Evolutionary conservation across 2,329 filamentous ascomycete genomes (phyloP).

Genomic region (Claviceps capensis): DNA sequence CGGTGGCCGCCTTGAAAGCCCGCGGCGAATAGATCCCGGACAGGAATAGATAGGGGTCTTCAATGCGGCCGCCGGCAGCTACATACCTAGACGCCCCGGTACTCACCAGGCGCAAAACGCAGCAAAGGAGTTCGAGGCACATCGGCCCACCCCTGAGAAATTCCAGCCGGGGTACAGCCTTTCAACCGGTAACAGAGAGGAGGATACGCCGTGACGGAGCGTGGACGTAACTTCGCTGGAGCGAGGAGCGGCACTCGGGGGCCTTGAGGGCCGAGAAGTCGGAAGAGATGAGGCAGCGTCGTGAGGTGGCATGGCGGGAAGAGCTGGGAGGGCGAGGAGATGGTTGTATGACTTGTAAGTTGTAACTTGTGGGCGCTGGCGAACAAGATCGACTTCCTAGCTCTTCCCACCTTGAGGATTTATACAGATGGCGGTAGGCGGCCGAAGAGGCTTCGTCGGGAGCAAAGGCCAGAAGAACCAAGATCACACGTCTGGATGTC

Average conservation of each 20-base stretch:
- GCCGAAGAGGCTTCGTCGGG: conserved; percentile 31
- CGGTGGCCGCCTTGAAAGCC: too few relatives aligned
- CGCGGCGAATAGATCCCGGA: too few relatives aligned
- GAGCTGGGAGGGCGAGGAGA: conserved; percentile 50
- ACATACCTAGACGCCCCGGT: too few relatives aligned
- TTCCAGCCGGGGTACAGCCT: too few relatives aligned
- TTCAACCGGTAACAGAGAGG: too few relatives aligned
- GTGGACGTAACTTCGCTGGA: conserved; percentile 18
- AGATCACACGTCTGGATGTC: too few relatives aligned
- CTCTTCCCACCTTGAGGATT: conserved; percentile 54
- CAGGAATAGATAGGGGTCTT: too few relatives aligned
- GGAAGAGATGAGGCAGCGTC: conserved; percentile 74
- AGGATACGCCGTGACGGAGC: conserved; percentile 51
- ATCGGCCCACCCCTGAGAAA: too few relatives aligned
- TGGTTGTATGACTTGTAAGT: conserved; percentile 28
- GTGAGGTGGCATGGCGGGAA: conserved; percentile 71
- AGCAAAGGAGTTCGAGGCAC: too few relatives aligned
- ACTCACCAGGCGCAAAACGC: too few relatives aligned
- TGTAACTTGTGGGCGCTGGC: conserved; percentile 50
- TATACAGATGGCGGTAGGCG: conserved; percentile 50
- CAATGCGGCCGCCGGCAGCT: too few relatives aligned
- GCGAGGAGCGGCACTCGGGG: conserved; percentile 33
- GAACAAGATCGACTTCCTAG: conserved; percentile 59
- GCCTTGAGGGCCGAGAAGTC: conserved; percentile 93
- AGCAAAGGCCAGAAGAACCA: conserved; percentile 54